Evolutionary conservation across 352 stramenopile genomes (phyloP).

Genomic region (Aphanomyces cochlioides): DNA sequence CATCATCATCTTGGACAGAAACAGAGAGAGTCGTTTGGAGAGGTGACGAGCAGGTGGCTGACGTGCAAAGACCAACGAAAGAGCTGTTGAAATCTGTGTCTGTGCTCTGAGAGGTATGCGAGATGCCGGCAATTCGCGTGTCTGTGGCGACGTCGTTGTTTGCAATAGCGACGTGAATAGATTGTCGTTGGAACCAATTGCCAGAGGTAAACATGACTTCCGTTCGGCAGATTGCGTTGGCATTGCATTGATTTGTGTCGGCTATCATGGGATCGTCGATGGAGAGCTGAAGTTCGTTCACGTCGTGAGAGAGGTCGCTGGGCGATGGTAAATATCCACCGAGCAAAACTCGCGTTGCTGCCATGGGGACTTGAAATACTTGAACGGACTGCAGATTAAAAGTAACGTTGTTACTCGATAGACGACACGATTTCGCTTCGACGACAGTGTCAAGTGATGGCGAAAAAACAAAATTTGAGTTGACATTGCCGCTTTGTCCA

Average conservation of each 20-base stretch:
- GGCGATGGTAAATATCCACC: constrained; percentile 55
- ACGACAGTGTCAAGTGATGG: not conserved
- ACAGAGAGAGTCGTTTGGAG: constrained; percentile 32
- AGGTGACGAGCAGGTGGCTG: constrained; percentile 12
- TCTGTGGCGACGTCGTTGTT: constrained; percentile 57
- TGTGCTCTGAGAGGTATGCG: constrained; percentile 43
- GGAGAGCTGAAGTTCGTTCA: constrained; percentile 50
- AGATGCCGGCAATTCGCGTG: constrained; percentile 47
- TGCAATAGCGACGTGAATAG: constrained; percentile 39
- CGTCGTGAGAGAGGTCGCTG: constrained; percentile 32
- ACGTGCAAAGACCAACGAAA: not conserved
- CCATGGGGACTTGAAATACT: constrained; percentile 59
- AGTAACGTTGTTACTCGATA: not conserved
- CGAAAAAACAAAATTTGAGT: not conserved
- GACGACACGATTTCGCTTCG: not conserved
- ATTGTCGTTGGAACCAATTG: constrained; percentile 43
- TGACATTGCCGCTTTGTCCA: constrained; percentile 22
- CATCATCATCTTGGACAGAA: constrained; percentile 55
- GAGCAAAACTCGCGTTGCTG: constrained; percentile 43
- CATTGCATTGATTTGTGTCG: constrained; percentile 36
- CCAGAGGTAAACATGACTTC: constrained; percentile 61
- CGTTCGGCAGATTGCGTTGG: constrained; percentile 45
- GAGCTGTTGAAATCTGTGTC: constrained; percentile 40
- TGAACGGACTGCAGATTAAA: constrained; percentile 35
- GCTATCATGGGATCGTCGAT: constrained; percentile 32